These are phyloP conservation scores for Mucor sp. DNA, from an alignment of 371 early-diverging fungal species.

Conservation along the genomic window DNA sequence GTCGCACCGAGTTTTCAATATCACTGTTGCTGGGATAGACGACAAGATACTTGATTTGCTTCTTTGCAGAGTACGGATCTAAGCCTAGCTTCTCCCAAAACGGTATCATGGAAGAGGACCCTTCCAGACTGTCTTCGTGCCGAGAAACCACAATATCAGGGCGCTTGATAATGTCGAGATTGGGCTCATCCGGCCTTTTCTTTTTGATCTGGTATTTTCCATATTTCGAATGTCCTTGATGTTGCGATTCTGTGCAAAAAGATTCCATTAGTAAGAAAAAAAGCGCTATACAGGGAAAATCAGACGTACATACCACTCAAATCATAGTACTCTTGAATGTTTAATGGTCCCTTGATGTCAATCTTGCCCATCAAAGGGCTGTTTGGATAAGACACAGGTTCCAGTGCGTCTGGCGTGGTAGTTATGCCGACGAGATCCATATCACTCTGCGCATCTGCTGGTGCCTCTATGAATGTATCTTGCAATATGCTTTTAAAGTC, in stretches of 20 bases:
- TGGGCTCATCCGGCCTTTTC: conserved; percentile 38
- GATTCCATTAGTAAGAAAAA: neutral
- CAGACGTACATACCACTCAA: conserved; percentile 16
- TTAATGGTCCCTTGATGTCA: conserved; percentile 31
- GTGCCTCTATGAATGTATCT: conserved; percentile 27
- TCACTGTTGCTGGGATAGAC: conserved; percentile 42
- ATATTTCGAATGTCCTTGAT: conserved; percentile 49
- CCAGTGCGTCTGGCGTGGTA: neutral
- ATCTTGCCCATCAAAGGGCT: conserved; percentile 13
- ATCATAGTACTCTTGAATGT: conserved; percentile 32
- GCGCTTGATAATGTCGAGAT: conserved; percentile 29
- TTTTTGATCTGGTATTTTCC: conserved; percentile 55
- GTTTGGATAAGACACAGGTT: conserved; percentile 7
- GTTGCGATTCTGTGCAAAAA: conserved; percentile 24
- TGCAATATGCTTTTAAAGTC: conserved; percentile 37
- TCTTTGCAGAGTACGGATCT: too few species aligned
- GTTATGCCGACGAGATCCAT: neutral
- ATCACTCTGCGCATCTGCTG: neutral
- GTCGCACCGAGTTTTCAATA: conserved; percentile 29
- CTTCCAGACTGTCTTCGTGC: conserved; percentile 46
- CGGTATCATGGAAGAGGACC: conserved; percentile 43
- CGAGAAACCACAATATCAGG: conserved; percentile 50
- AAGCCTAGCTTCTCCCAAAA: conserved; percentile 45
- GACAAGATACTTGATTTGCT: conserved; percentile 33
- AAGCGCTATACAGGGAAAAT: too few species aligned